phyloP scores from a whole-genome alignment of 2,329 filamentous ascomycete species.

The Venturiaceae sp. region DNA sequence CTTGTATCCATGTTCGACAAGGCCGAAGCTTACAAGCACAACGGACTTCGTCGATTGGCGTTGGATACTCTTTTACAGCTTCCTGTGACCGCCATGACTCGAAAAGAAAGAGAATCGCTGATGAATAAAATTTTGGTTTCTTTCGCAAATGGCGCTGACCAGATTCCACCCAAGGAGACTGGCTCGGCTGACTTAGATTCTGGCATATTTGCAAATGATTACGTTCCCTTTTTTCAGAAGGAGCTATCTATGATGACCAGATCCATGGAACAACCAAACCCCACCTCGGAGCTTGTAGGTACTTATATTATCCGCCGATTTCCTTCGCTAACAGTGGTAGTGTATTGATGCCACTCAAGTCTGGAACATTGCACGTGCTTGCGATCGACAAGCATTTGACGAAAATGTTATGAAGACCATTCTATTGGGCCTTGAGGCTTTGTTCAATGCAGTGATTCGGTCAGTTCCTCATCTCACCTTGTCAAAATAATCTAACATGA shows the following conservation, averaged over 20 bases:
- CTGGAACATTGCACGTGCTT: background rate
- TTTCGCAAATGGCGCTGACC: constrained; percentile 10
- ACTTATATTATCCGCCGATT: too few relatives aligned
- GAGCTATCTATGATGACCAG: constrained; percentile 11
- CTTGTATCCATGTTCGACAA: constrained; percentile 4
- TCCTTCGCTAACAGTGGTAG: background rate
- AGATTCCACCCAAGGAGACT: background rate
- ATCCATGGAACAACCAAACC: background rate
- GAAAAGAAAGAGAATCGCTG: constrained; percentile 22
- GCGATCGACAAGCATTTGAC: background rate
- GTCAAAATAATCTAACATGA: background rate
- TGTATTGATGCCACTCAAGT: background rate
- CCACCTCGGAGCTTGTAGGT: background rate
- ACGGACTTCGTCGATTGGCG: constrained; percentile 7
- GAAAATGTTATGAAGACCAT: background rate
- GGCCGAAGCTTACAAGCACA: background rate
- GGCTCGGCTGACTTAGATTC: background rate
- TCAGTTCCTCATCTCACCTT: background rate
- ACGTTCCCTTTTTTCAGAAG: background rate
- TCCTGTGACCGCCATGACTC: constrained; percentile 16
- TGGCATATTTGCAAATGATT: too few relatives aligned
- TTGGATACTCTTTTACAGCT: constrained; percentile 14
- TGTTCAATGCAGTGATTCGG: background rate
- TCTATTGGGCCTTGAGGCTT: background rate
- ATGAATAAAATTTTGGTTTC: constrained; percentile 19